Base-by-base conservation (phyloP, 129 eudicot species). In the Artemisia tridentata region DNA sequence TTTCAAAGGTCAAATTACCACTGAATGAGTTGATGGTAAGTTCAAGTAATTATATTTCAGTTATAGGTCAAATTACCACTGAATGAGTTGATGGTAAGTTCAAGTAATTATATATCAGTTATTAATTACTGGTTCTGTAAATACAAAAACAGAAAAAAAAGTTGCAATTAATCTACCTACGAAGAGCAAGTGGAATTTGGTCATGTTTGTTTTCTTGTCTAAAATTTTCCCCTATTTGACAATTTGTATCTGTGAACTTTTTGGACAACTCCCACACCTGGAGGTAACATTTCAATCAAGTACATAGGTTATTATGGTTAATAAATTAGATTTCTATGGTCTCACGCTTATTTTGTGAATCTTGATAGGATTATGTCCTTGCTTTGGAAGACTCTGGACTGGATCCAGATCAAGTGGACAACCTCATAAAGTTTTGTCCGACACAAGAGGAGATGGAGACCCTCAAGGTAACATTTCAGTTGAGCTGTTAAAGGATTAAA, bases 401-500 rank as follows among this genome's bases (percentile, higher is more conserved):
- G 78, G 98, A 88, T 63, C 74, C 69, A 63, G 98, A 92, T 80
- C 95, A 86, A 81, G 96, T 92, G 83, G 96, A 92, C 16, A 92
- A 92, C 80, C 89, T 92, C 63, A 88, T 88, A 48, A 92, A 88
- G 75, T 92, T 92, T 65, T 92, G 96, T 74, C 98, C 98, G 63
- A 92, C 93, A 61, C 86, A 92, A 83, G 98, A 88, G 74, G 98
- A 92, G 79, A 88, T 86, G 77, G 95, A 88, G 64, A 66, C 81
- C 62, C 82, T 92, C 66, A 86, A 88, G 98, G 98, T 92, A 71
- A 77, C 43, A 77, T 17, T n/a, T 70, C 63, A 45, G 23, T 25
- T 58, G 45, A 38, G 45, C 45, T 38, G 45, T 38, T 38, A 38
- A 38, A 38, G 11, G 49, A 43, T 31, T 47, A 48, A 34, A 71